Evolutionary conservation across 1,284 basidiomycete genomes (phyloP).

Genomic region (Prillingera fragicola): DNA sequence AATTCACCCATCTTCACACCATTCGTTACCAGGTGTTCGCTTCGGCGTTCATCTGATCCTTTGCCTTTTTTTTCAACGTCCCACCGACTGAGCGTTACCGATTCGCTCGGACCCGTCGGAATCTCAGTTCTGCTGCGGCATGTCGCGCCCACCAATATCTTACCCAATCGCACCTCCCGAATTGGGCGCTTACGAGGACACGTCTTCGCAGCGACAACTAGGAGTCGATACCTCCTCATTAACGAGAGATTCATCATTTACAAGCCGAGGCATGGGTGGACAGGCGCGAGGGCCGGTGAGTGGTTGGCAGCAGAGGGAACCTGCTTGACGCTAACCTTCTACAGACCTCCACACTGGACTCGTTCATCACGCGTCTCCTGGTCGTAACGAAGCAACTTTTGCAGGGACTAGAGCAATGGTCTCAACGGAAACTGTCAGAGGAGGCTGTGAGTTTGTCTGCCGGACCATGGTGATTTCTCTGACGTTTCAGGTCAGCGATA

Average conservation of each 20-base stretch:
- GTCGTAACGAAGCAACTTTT: slow-evolving; percentile 93
- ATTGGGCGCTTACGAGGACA: background rate
- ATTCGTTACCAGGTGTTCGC: too few relatives aligned
- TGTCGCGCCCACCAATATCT: slow-evolving; percentile 21
- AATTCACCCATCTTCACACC: too few relatives aligned
- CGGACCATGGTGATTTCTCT: background rate
- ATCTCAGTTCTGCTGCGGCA: too few relatives aligned
- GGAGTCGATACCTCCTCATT: background rate
- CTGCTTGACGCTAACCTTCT: background rate
- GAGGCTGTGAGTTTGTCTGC: slow-evolving; percentile 42
- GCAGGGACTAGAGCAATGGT: slow-evolving; percentile 87
- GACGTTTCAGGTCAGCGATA: slow-evolving; percentile 74
- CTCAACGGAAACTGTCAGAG: slow-evolving; percentile 68
- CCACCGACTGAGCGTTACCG: too few relatives aligned
- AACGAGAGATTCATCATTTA: background rate
- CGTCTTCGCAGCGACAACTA: background rate
- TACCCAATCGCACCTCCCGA: slow-evolving; percentile 11
- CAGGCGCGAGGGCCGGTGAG: slow-evolving; percentile 5
- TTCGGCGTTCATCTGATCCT: too few relatives aligned
- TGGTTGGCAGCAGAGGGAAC: background rate
- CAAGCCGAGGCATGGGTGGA: background rate
- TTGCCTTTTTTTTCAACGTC: too few relatives aligned
- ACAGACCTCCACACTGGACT: slow-evolving; percentile 54
- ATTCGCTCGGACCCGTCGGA: too few relatives aligned
- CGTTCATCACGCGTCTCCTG: slow-evolving; percentile 84